Percentiles rank a stretch among this genome's conserved stretches.
These are phyloP conservation scores for Pachysandra terminalis DNA, from an alignment of 164 flowering plant species.

Conservation along the genomic window DNA sequence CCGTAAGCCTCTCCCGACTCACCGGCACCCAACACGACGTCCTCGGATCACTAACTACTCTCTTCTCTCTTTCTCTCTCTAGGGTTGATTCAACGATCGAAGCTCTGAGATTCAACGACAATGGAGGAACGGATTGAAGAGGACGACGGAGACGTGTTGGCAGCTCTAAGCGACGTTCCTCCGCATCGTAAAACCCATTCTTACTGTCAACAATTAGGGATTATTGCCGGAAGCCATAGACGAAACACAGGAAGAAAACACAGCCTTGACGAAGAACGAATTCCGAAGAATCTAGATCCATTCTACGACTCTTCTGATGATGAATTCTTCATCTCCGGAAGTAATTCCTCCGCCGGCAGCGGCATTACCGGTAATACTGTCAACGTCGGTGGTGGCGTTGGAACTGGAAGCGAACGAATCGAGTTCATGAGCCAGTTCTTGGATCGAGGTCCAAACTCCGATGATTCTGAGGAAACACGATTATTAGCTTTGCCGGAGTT, in stretches of 20 bases:
- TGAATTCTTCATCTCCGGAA: conserved; percentile 32
- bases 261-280: conserved; percentile 65
- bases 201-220: conserved; percentile 61
- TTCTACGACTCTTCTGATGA: conserved; percentile 38
- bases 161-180: conserved; percentile 13
- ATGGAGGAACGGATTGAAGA: conserved; percentile 38
- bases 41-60: conserved; percentile 2
- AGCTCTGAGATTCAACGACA: not conserved
- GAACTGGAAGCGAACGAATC: not conserved
- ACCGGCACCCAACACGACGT: conserved; percentile 4
- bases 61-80: conserved; percentile 11
- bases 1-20: conserved; percentile 8
- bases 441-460: conserved; percentile 15
- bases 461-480: conserved; percentile 10
- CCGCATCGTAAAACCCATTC: conserved; percentile 39
- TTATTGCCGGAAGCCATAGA: conserved; percentile 16
- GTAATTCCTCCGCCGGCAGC: not conserved
- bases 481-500: conserved; percentile 67
- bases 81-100: not conserved
- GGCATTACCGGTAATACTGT: no score
- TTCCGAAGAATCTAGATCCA: conserved; percentile 21
- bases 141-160: conserved; percentile 40
- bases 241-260: conserved; percentile 53
- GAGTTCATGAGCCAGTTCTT: conserved; percentile 13
- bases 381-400: not conserved